Evolutionary conservation across 257 asterid species (phyloP), one percentile per base, ranked within the genome.

Genomic region (Solanum arcanum): DNA sequence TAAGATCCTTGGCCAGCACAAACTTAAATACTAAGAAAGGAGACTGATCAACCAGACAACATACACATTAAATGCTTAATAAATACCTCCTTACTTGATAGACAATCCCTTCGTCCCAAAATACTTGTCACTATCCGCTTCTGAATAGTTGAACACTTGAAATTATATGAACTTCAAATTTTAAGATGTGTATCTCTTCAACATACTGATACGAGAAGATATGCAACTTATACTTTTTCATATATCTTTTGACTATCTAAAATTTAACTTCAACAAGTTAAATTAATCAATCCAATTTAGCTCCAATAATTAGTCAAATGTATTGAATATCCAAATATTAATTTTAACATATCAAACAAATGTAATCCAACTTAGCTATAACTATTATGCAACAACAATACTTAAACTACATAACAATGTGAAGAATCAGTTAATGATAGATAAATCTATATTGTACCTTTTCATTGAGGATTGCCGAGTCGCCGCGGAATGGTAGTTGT

Each of bases 401-500:
- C 42, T 70, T 31, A 31, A 70, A 70, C 77, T 70, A 70, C 42
- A 16, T 70, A 70, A 31, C 42, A 70, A 31, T 70, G 42, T 66
- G 42, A 31, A 15, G 76, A 13, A 27, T 6, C 9, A 6, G 20
- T 66, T 25, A 25, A 12, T 66, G 37, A 33, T 33, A 4, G 14
- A 72, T 72, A 16, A 33, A 72, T 72, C 27, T 72, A 72, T 72
- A 4, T 33, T 35, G 46, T 72, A 72, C 46, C 78, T 72, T 72
- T 25, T 12, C 37, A 68, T 68, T 9, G 73, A 68, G 74, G 37
- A 68, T 68, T 66, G 20, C 35, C 74, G 20, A 27, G 6, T 66
- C 37, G 87, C 92, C 95, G 42, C 97, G 93, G 29, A 97, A 89
- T 39, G 3, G 75, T 88, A 91, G 35, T 83, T 91, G 81, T 94